Base-by-base conservation (phyloP, 2,329 filamentous ascomycete species). In the Fusarium cyanostomum region DNA sequence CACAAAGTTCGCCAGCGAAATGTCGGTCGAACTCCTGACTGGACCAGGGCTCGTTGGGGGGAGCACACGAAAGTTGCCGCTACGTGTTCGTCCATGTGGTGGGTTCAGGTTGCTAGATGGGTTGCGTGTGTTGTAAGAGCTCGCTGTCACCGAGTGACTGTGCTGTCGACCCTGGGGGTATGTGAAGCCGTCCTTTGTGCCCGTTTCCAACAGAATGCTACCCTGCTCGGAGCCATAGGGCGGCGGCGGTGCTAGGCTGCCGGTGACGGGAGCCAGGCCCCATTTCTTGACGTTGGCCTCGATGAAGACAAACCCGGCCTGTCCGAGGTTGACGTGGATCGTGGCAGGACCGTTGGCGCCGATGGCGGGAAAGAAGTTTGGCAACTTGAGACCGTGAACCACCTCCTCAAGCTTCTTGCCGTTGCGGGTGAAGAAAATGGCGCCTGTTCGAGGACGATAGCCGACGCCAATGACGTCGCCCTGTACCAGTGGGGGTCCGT, bases 281-380 rank as follows among this genome's bases (percentile, higher is more conserved):
- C 95, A 99, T 82, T 98, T 99, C 87, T 99, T 99, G 59, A 99
- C 95, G 72, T 99, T 99, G 62, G 94, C 95, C 78, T 99, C 95
- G 70, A 99, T 98, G 73, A 98, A 99, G 44, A 99, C 95, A 73
- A 98, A 99, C 30, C 95, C 95, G 73, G 95, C 92, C 75, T 99
- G 95, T 8, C 95, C 95, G 75, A 99, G 96, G 76, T 99, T 99
- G 74, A 98, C 95, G 74, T 99, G 94, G 1, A 99, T 87, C 28
- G 89, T 89, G 71, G 92, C 94, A 13, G 95, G 95, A 1, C 95
- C 95, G 73, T 95, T 97, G 55, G 95, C 94, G 38, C 95, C 95
- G n/a, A 99, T 87, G 0, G 95, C 95, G 1, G 95, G 95, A 79
- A 99, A 99, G 80, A 98, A 95, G 75, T 99, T 99, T 71, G 95